These are phyloP conservation scores for Saccharum officinarum DNA, from an alignment of 176 grass and related monocot species.

Conservation along the genomic window DNA sequence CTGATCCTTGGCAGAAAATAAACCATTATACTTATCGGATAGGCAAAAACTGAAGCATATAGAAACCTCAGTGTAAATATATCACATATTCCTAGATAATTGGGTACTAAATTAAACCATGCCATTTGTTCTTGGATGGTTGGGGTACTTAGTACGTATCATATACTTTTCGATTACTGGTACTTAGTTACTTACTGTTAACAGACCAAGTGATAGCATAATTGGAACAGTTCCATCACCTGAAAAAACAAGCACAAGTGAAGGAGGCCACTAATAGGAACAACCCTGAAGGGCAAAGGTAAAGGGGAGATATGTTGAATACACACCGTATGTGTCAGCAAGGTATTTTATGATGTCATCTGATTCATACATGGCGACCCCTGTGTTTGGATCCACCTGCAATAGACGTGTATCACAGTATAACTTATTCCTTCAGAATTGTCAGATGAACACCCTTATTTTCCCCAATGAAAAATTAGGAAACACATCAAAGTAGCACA, in stretches of 20 bases:
- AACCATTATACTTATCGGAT: background rate
- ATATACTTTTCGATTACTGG: background rate
- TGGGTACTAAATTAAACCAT: background rate
- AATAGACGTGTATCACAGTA: conserved; percentile 5
- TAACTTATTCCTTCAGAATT: background rate
- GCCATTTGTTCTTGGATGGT: background rate
- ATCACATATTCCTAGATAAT: background rate
- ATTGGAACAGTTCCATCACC: conserved; percentile 86
- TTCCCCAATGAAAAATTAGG: background rate
- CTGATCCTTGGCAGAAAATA: background rate
- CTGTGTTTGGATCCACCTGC: conserved; percentile 97
- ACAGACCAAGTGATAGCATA: conserved; percentile 80
- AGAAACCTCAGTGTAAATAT: background rate
- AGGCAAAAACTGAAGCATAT: background rate
- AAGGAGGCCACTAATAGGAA: conserved; percentile 4
- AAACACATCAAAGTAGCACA: no score
- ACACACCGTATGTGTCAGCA: conserved; percentile 73
- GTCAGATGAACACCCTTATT: background rate
- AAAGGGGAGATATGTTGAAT: conserved; percentile 4
- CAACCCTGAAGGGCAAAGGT: background rate
- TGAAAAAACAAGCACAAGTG: conserved; percentile 47
- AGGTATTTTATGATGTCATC: conserved; percentile 95
- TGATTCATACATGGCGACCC: conserved; percentile 93
- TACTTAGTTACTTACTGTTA: conserved; percentile 64
- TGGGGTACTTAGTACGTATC: background rate